Base-by-base conservation (phyloP, 1,139 yeast genomes). In the Candida sanyaensis region DNA sequence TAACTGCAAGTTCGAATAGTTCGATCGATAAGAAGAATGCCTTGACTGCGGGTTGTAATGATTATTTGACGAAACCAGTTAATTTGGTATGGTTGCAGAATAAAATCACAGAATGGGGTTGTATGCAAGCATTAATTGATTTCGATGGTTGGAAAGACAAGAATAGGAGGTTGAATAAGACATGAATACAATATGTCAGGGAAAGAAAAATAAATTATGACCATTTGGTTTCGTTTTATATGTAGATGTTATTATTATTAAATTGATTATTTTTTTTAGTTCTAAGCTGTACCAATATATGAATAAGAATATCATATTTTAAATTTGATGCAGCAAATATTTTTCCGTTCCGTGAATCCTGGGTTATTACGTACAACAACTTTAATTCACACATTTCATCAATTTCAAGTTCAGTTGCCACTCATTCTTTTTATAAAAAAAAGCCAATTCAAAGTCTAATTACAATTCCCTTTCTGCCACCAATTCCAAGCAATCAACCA, bases 71-170 rank as follows among this genome's bases (percentile, higher is more conserved):
- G n/a, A 93, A 93, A 55, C 99, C 99, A 0, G 99, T 95, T 11
- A 92, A 91, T 60, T 75, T 93, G 59, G 91, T 85, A 37, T 93
- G 99, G 99, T 74, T 93, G 46, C 91, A 92, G 59, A 90, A 88
- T 61, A 93, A 93, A 69, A 88, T 93, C 50, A 89, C 93, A 4
- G 99, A 93, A 68, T 92, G 98, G 98, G 95, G 95, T 1, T 84
- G 89, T 61, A 93, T 93, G 99, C 99, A 93, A 70, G 98, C 98
- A 1, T 73, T 93, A 51, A 92, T 93, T 65, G 96, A 93, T 68
- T 93, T 88, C 65, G 97, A 93, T 65, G 96, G 96, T 32, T 93
- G 97, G 97, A 85, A 85, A 53, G 61, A 62, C 12, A 72, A 70
- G 49, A 51, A 64, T 37, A 46, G 43, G 28, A 46, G 55, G 41